Percentiles rank a stretch among this genome's conserved stretches.
Conservation (phyloP, 1,284 basidiomycete species). For the Athelia psychrophila region DNA sequence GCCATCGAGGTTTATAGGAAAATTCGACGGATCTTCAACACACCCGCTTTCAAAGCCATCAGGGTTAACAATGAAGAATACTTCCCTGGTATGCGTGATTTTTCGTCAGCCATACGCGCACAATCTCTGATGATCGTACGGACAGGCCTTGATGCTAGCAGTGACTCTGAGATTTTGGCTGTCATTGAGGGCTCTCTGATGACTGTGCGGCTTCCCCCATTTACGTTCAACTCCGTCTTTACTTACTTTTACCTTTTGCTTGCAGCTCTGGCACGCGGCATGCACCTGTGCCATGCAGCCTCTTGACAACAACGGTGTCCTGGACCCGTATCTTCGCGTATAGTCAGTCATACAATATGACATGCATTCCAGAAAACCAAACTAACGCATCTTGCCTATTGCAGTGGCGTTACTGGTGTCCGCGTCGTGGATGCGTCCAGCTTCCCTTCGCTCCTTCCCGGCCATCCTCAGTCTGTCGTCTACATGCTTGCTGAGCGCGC, state of each 20-base stretch:
- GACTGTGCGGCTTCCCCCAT: too few relatives aligned
- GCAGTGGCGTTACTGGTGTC: neutral
- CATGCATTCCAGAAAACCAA: too few relatives aligned
- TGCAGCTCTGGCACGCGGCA: neutral
- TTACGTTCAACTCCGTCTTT: too few relatives aligned
- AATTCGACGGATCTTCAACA: neutral
- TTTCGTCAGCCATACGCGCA: neutral
- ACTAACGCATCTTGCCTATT: neutral
- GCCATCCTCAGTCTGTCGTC: constrained; percentile 1
- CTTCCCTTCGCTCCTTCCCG: constrained; percentile 1
- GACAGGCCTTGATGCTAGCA: neutral
- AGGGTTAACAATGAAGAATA: neutral
- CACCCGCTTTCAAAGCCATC: neutral
- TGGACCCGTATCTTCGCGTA: neutral
- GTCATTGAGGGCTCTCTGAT: neutral
- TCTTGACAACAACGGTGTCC: neutral
- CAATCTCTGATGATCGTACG: neutral
- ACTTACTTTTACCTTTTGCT: too few relatives aligned
- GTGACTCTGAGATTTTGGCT: neutral
- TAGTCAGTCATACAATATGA: neutral
- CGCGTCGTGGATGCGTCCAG: neutral
- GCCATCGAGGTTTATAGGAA: neutral
- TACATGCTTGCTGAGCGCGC: neutral
- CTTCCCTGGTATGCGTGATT: neutral
- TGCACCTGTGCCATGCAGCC: neutral